Evolutionary conservation across 2,329 filamentous ascomycete genomes (phyloP), one percentile per base, ranked within the genome.

Genomic region (Paracoccidioides brasiliensis): DNA sequence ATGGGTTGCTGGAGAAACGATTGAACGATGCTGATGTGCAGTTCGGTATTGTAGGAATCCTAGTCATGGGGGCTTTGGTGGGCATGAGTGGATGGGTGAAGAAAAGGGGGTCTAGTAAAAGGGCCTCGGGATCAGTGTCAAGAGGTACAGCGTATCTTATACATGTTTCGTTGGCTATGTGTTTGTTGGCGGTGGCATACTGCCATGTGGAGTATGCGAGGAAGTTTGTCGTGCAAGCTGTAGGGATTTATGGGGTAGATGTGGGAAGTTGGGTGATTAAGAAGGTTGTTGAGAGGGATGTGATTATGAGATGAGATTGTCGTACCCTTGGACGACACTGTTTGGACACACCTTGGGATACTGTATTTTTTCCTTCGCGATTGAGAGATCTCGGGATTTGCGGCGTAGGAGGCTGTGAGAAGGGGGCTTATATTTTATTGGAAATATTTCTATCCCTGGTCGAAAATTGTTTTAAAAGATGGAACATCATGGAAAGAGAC

Each of bases 21-120:
- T 69, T 83, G 56, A 71, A 71, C 40, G 76, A 82, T 55, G 64
- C 67, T n/a, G 80, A 83, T 61, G 78, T 84, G 32, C 74, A 82
- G 52, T 75, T 76, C 56, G 81, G 81, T 1, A 22, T 50, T 14
- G 4, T 70, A 2, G 37, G 10, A 71, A 14, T 67, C 78, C 30
- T 72, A 75, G 30, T 72, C 78, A 1, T 74, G 61, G 22, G 30
- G 58, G 55, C 40, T 49, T 57, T 5, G 60, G 61, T 10, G 30
- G 57, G 52, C 55, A 55, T 40, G 49, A 55, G 8, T 32, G 37
- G 50, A 14, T 59, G 56, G 49, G 38, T 12, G 22, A 52, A 30
- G 50, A 12, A 12, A 4, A 42, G 7, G 38, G 57, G 43, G 38
- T 52, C 5, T 45, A 56, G 32, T 57, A 57, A 5, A 63, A 62